Evolutionary conservation across 1,284 basidiomycete genomes (phyloP).

Genomic region (Leucoagaricus sp.): DNA sequence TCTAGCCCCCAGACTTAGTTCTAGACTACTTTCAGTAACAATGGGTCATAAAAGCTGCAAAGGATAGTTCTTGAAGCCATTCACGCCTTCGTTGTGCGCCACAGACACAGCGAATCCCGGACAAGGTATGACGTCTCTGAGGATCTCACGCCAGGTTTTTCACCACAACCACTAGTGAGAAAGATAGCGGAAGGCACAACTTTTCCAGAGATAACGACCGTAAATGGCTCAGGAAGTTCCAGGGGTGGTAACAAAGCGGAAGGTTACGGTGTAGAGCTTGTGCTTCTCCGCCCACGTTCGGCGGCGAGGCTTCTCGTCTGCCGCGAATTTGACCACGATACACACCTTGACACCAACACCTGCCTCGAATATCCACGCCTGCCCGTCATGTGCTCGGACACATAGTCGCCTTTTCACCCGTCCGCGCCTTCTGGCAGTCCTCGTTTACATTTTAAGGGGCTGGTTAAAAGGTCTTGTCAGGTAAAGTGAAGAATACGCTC

Average conservation of each 20-base stretch:
- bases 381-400: not conserved
- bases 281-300: not conserved
- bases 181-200: not conserved
- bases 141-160: not conserved
- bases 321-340: not conserved
- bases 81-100: not conserved
- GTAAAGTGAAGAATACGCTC: conserved; percentile 4
- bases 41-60: too few relatives aligned
- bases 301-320: not conserved
- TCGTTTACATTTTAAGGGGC: not conserved
- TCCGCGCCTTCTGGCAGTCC: not conserved
- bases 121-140: not conserved
- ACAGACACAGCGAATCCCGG: not conserved
- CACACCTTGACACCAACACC: not conserved
- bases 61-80: too few relatives aligned
- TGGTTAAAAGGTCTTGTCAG: not conserved
- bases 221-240: not conserved
- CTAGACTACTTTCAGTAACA: not conserved
- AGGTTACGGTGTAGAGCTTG: not conserved
- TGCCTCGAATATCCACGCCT: not conserved
- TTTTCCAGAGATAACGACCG: not conserved
- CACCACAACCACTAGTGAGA: not conserved
- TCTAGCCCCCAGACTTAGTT: not conserved
- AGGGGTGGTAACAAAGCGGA: not conserved
- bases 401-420: not conserved